Evolutionary conservation across 2,329 filamentous ascomycete genomes (phyloP).

Genomic region (Arachnomyces sp.): DNA sequence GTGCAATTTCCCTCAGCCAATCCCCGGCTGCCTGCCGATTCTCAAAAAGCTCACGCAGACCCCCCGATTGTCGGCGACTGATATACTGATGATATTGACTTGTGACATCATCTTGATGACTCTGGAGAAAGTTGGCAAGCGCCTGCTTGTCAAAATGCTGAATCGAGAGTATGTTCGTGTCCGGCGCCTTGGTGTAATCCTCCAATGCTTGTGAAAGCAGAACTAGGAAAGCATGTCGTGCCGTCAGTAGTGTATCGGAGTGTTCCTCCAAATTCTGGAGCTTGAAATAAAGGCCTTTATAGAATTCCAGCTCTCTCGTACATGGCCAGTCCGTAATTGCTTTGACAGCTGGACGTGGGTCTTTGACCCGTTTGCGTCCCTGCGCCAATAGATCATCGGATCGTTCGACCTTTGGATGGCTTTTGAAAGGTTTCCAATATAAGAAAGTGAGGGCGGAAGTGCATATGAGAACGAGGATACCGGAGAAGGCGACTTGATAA

Average conservation of each 20-base stretch:
- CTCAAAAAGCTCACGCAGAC: constrained; percentile 28
- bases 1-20: constrained; percentile 36
- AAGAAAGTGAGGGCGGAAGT: too few species aligned
- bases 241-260: constrained; percentile 26
- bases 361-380: too few species aligned
- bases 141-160: constrained; percentile 20
- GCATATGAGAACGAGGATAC: too few species aligned
- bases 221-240: constrained; percentile 25
- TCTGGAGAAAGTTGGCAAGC: constrained; percentile 25
- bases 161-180: constrained; percentile 17
- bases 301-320: constrained; percentile 14
- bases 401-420: too few species aligned
- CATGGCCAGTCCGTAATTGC: too few species aligned
- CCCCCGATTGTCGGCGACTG: constrained; percentile 25
- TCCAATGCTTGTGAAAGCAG: constrained; percentile 29
- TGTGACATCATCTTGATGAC: constrained; percentile 24
- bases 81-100: constrained; percentile 29
- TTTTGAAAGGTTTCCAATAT: too few species aligned
- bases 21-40: constrained; percentile 29
- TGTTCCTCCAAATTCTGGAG: constrained; percentile 36
- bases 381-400: too few species aligned
- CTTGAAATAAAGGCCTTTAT: constrained; percentile 33
- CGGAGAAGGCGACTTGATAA: too few species aligned
- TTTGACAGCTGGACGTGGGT: too few species aligned
- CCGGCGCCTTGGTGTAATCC: constrained; percentile 13